Conservation (phyloP, 768 basidiomycete genomes). For the Phaeotremella fagi region DNA sequence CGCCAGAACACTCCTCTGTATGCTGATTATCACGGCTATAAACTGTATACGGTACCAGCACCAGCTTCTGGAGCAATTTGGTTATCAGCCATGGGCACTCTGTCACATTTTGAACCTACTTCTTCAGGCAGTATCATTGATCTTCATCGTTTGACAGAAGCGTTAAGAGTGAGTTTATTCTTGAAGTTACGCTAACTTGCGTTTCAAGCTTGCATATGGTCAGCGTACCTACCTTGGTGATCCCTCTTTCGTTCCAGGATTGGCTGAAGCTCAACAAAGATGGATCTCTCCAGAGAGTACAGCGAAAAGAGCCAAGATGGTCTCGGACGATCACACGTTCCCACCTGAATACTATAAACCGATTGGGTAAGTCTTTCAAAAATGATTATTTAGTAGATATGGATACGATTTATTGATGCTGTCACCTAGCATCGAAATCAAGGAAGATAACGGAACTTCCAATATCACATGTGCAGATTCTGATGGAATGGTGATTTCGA, state of each 20-base stretch:
- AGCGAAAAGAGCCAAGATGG: slow-evolving; percentile 13
- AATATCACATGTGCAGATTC: slow-evolving; percentile 39
- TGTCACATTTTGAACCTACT: slow-evolving; percentile 59
- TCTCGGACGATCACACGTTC: slow-evolving; percentile 31
- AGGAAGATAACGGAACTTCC: slow-evolving; percentile 35
- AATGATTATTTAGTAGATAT: background rate
- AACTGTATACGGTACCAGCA: slow-evolving; percentile 73
- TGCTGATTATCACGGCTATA: slow-evolving; percentile 68
- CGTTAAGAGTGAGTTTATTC: slow-evolving; percentile 56
- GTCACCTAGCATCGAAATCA: slow-evolving; percentile 24
- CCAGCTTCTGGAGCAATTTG: slow-evolving; percentile 78
- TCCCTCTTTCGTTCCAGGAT: slow-evolving; percentile 27
- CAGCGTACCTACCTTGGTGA: slow-evolving; percentile 40
- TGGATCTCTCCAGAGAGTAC: slow-evolving; percentile 22
- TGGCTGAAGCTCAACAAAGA: slow-evolving; percentile 15
- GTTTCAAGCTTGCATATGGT: slow-evolving; percentile 34
- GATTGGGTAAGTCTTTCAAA: slow-evolving; percentile 10
- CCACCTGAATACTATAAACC: slow-evolving; percentile 34
- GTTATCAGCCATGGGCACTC: slow-evolving; percentile 78
- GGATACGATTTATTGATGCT: background rate
- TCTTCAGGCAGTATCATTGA: slow-evolving; percentile 54
- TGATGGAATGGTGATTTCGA: slow-evolving; percentile 30
- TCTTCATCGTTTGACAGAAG: slow-evolving; percentile 74
- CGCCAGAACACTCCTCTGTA: slow-evolving; percentile 65
- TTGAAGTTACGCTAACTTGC: background rate